Conservation (phyloP, 1,284 basidiomycete genomes). For the Heterobasidion occidentale region DNA sequence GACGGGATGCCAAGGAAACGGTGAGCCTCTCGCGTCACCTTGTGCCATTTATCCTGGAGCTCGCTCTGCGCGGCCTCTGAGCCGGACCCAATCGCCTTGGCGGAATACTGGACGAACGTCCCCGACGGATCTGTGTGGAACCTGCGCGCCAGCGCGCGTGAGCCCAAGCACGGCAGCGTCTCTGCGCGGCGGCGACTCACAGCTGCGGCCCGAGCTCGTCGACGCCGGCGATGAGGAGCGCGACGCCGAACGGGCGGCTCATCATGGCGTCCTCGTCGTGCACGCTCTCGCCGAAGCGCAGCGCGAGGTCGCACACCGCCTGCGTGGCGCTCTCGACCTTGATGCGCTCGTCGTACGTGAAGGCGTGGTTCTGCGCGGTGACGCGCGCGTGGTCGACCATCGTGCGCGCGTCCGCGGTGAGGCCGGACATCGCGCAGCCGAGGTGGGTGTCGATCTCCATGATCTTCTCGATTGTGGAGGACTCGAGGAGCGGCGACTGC, state of each 20-base stretch:
- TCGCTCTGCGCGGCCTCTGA: constrained; percentile 97
- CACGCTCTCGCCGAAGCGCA: constrained; percentile 98
- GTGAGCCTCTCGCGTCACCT: constrained; percentile 40
- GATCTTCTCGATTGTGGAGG: constrained; percentile 97
- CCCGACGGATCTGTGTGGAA: constrained; percentile 99
- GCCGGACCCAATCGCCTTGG: constrained; percentile 97
- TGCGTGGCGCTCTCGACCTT: constrained; percentile 97
- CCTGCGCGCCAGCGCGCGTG: constrained; percentile 30
- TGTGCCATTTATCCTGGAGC: constrained; percentile 96
- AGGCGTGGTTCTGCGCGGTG: constrained; percentile 91
- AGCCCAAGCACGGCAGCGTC: neutral
- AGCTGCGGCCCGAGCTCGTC: constrained; percentile 96
- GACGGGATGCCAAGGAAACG: neutral
- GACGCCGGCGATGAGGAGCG: constrained; percentile 92
- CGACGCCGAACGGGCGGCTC: constrained; percentile 98
- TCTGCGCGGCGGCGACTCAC: constrained; percentile 32
- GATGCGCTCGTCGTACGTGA: constrained; percentile 96
- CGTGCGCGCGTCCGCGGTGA: constrained; percentile 96
- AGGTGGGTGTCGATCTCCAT: constrained; percentile 99
- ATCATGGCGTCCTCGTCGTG: constrained; percentile 99
- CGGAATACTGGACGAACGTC: constrained; percentile 94
- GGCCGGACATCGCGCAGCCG: constrained; percentile 96
- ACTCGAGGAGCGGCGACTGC: constrained; percentile 93
- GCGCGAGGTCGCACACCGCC: constrained; percentile 94
- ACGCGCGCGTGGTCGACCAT: constrained; percentile 99